Percentiles rank a stretch among this genome's conserved stretches.
phyloP scores from a whole-genome alignment of 768 basidiomycete genomes.

The Lentinula edodes region DNA sequence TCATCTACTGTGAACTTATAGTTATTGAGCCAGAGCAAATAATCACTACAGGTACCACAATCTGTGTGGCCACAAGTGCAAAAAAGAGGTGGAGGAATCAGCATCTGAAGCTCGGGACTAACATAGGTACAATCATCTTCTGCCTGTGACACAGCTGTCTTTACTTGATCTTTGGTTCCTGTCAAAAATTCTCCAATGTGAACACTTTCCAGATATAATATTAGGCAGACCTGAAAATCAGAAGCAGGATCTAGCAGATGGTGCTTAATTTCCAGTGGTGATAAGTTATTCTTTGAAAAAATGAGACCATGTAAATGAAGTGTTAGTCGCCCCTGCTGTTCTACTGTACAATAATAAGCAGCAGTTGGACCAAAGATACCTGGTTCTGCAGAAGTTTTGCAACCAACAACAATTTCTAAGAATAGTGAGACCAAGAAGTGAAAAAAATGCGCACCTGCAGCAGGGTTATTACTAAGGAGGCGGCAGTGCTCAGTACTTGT shows the following conservation, averaged over 20 bases:
- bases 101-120: slow-evolving; percentile 20
- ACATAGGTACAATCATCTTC: neutral
- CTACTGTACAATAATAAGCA: slow-evolving; percentile 20
- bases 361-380: slow-evolving; percentile 15
- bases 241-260: slow-evolving; percentile 14
- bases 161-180: slow-evolving; percentile 15
- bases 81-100: slow-evolving; percentile 14
- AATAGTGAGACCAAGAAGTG: slow-evolving; percentile 14
- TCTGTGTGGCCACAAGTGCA: neutral
- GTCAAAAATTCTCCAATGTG: slow-evolving; percentile 27
- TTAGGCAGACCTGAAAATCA: slow-evolving; percentile 18
- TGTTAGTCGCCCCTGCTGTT: slow-evolving; percentile 17
- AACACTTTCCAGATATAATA: slow-evolving; percentile 23
- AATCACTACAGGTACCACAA: slow-evolving; percentile 7
- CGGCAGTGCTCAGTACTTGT: neutral
- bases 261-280: slow-evolving; percentile 29
- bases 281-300: slow-evolving; percentile 23
- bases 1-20: slow-evolving; percentile 11
- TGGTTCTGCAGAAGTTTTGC: neutral
- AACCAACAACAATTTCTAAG: slow-evolving; percentile 9
- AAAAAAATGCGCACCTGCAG: slow-evolving; percentile 14
- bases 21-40: slow-evolving; percentile 6
- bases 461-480: slow-evolving; percentile 11
- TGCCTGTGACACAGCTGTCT: neutral
- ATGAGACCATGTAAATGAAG: slow-evolving; percentile 33